Conservation (phyloP, 306 rosid species). For the Lathyrus sativus region DNA sequence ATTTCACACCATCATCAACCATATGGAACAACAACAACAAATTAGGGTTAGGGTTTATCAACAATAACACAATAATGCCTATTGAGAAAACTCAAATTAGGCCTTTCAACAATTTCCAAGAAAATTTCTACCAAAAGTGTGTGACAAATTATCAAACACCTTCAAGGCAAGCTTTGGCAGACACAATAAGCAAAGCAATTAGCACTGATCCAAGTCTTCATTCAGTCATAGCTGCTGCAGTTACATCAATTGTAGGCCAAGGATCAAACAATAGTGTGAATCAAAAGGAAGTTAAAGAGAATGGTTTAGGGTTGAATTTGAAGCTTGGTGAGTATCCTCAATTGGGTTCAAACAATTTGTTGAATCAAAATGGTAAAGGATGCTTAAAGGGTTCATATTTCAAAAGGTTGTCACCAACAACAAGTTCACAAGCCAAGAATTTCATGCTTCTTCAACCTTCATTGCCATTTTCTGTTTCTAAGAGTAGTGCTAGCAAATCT, state of each 20-base stretch:
- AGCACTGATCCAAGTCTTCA: conserved; percentile 55
- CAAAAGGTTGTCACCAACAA: conserved; percentile 44
- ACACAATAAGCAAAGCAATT: conserved; percentile 62
- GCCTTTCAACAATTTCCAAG: conserved; percentile 41
- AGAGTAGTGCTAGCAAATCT: conserved; percentile 28
- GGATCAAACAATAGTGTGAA: conserved; percentile 40
- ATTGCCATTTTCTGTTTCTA: conserved; percentile 41
- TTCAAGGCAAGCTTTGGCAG: conserved; percentile 50
- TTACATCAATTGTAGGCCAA: conserved; percentile 57
- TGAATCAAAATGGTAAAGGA: conserved; percentile 46
- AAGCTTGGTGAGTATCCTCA: conserved; percentile 40
- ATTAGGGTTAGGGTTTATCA: conserved; percentile 32
- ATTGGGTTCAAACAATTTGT: conserved; percentile 34
- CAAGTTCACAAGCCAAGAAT: conserved; percentile 37
- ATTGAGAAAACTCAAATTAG: conserved; percentile 25
- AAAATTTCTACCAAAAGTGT: conserved; percentile 41
- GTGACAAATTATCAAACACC: conserved; percentile 40
- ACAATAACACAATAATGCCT: conserved; percentile 33
- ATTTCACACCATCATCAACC: conserved; percentile 25
- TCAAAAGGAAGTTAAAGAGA: conserved; percentile 22
- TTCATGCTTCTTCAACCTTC: conserved; percentile 46
- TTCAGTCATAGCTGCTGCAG: conserved; percentile 57
- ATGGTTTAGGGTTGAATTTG: conserved; percentile 37
- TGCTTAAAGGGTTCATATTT: conserved; percentile 35
- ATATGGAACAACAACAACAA: conserved; percentile 50